These are phyloP conservation scores for Talaromyces sp. DNA, from an alignment of 2,329 filamentous ascomycete species.

Conservation along the genomic window DNA sequence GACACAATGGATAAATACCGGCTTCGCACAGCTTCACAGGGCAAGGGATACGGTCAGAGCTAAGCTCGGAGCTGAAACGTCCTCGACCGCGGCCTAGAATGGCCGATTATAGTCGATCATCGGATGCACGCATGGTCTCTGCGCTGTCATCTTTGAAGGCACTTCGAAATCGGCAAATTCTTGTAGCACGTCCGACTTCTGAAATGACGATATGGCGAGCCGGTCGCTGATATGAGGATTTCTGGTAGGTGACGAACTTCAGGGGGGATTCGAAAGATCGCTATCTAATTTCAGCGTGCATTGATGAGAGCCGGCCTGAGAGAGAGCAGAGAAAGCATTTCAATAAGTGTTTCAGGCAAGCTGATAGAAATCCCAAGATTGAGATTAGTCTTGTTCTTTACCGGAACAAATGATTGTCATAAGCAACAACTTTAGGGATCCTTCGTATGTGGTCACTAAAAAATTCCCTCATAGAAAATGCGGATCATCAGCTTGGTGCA, in stretches of 20 bases:
- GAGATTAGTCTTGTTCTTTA: neutral
- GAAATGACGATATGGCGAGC: conserved; percentile 21
- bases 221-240: conserved; percentile 24
- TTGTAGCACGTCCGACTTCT: conserved; percentile 23
- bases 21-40: conserved; percentile 22
- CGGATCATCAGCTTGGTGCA: conserved; percentile 22
- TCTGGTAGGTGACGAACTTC: conserved; percentile 2
- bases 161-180: conserved; percentile 18
- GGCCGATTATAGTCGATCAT: conserved; percentile 20
- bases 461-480: conserved; percentile 31
- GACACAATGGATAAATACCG: conserved; percentile 24
- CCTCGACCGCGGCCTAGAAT: conserved; percentile 19
- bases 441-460: conserved; percentile 28
- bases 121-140: conserved; percentile 22
- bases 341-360: conserved; percentile 20
- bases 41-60: conserved; percentile 21
- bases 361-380: conserved; percentile 21
- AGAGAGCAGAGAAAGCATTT: conserved; percentile 19
- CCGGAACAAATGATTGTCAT: neutral
- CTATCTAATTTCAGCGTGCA: conserved; percentile 20
- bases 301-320: conserved; percentile 19
- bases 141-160: neutral
- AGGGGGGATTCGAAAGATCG: conserved; percentile 8
- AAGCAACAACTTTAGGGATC: conserved; percentile 25
- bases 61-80: conserved; percentile 17